Percentiles rank a stretch among this genome's conserved stretches.
These are phyloP conservation scores for Diplodia scrobiculata DNA, from an alignment of 2,329 filamentous ascomycete genomes.

Conservation along the genomic window DNA sequence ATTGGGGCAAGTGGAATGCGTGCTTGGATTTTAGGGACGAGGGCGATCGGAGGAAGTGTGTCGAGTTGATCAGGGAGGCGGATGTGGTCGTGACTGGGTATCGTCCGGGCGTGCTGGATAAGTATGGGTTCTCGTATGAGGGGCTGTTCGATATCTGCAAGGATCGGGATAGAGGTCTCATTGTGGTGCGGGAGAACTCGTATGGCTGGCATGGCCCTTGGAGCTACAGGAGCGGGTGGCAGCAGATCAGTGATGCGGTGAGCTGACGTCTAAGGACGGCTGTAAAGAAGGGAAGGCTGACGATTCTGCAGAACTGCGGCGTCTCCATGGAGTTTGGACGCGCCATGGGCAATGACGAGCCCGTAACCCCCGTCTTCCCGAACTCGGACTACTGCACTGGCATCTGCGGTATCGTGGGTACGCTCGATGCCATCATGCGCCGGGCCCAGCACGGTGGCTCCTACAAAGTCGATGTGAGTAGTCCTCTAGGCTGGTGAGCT, in stretches of 20 bases:
- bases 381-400: conserved; percentile 10
- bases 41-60: conserved; percentile 45
- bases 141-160: conserved; percentile 47
- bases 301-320: background rate
- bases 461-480: conserved; percentile 45
- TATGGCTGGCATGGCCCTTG: conserved; percentile 57
- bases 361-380: conserved; percentile 2
- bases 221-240: conserved; percentile 54
- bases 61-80: conserved; percentile 50
- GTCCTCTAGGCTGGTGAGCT: too few species aligned
- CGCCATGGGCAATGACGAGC: background rate
- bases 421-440: conserved; percentile 5
- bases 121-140: conserved; percentile 50
- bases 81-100: conserved; percentile 57
- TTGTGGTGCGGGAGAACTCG: conserved; percentile 57
- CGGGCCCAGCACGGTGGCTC: conserved; percentile 45
- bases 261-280: too few species aligned
- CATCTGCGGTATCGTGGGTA: background rate
- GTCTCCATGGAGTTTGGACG: background rate
- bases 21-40: conserved; percentile 49
- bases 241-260: conserved; percentile 49
- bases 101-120: conserved; percentile 52
- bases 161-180: conserved; percentile 25
- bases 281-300: background rate
- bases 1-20: conserved; percentile 55